Conservation (phyloP, 495 filamentous ascomycete species). For the Penicillium turbatum region DNA sequence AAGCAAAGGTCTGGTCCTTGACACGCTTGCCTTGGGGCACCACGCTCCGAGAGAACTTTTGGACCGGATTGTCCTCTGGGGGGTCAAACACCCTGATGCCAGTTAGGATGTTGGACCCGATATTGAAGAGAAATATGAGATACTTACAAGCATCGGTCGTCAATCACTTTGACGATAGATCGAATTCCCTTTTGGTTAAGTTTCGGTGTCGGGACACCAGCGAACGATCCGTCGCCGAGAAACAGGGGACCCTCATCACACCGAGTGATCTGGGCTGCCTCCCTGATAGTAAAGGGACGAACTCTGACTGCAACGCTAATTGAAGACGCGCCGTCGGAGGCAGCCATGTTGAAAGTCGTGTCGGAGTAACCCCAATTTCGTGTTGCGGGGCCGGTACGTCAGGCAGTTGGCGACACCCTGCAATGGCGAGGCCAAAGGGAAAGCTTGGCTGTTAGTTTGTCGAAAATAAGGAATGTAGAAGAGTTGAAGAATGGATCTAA, state of each 20-base stretch:
- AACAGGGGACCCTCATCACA: constrained; percentile 86
- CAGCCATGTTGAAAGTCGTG: constrained; percentile 43
- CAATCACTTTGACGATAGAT: constrained; percentile 91
- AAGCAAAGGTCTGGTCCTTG: constrained; percentile 97
- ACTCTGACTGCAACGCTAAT: constrained; percentile 79
- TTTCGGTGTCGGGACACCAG: constrained; percentile 73
- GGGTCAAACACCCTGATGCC: constrained; percentile 83
- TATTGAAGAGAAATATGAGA: neutral
- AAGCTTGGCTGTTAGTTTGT: constrained; percentile 9
- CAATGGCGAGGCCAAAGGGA: constrained; percentile 16
- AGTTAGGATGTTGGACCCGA: constrained; percentile 10
- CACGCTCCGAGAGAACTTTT: constrained; percentile 79
- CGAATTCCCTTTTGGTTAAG: constrained; percentile 82
- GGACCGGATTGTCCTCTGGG: constrained; percentile 93
- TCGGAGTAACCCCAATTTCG: constrained; percentile 15
- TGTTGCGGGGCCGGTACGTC: constrained; percentile 21
- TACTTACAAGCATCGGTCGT: constrained; percentile 91
- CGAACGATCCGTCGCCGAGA: constrained; percentile 90
- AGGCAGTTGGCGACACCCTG: constrained; percentile 23
- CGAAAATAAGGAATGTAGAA: constrained; percentile 20
- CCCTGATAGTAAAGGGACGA: constrained; percentile 77
- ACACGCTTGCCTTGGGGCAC: constrained; percentile 84
- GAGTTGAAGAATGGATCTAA: constrained; percentile 28
- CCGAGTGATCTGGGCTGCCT: constrained; percentile 64
- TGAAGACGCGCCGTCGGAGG: constrained; percentile 58